Conservation (phyloP, 2,329 filamentous ascomycete species). For the Gnomoniopsis sp. region DNA sequence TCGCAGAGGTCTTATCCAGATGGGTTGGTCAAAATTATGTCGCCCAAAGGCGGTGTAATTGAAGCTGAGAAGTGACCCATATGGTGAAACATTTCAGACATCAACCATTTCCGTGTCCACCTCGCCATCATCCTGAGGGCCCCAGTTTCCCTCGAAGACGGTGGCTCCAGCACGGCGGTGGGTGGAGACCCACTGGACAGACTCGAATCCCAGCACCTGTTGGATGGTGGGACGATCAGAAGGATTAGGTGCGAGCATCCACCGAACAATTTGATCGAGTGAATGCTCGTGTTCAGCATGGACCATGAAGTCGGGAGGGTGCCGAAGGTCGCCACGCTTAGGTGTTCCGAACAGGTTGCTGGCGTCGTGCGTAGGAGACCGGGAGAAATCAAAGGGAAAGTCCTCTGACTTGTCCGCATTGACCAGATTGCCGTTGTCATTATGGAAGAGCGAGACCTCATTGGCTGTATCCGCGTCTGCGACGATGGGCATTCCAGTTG, state of each 20-base stretch:
- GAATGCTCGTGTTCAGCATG: conserved; percentile 68
- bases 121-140: conserved; percentile 59
- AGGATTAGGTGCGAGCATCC: conserved; percentile 82
- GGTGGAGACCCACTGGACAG: conserved; percentile 74
- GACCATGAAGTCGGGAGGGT: conserved; percentile 87
- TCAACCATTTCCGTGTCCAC: conserved; percentile 59
- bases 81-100: conserved; percentile 36
- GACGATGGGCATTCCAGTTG: conserved; percentile 64
- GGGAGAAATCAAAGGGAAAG: conserved; percentile 24
- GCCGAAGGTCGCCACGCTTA: conserved; percentile 47
- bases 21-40: conserved; percentile 26
- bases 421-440: conserved; percentile 8
- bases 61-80: conserved; percentile 21
- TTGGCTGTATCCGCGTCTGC: conserved; percentile 23
- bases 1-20: conserved; percentile 30
- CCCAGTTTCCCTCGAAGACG: conserved; percentile 94
- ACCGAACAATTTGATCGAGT: conserved; percentile 78
- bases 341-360: conserved; percentile 43
- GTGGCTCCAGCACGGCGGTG: conserved; percentile 86
- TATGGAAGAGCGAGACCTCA: conserved; percentile 12
- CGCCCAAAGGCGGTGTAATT: conserved; percentile 9
- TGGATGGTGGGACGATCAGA: conserved; percentile 68
- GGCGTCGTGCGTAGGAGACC: conserved; percentile 27
- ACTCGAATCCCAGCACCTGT: conserved; percentile 69
- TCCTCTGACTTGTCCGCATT: neutral